Evolutionary conservation across 106 monocot genomes (phyloP).

Genomic region (Vanilla planifolia): DNA sequence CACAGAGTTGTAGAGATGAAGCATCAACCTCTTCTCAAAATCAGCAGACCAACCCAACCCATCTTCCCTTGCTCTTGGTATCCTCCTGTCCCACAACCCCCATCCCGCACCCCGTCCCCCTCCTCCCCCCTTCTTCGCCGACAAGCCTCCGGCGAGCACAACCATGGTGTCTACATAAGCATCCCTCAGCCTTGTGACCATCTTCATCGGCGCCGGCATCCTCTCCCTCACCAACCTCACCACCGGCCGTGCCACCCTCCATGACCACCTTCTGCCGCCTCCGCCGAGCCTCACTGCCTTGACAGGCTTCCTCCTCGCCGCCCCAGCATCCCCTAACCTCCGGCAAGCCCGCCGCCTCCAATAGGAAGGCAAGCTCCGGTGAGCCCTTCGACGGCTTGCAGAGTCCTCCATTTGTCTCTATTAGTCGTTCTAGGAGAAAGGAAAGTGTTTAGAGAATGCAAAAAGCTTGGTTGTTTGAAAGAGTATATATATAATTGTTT

Average conservation of each 20-base stretch:
- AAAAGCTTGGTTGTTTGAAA: too few relatives aligned
- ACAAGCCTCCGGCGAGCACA: neutral
- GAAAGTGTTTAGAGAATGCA: too few relatives aligned
- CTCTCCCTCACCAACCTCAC: neutral
- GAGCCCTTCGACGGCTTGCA: too few relatives aligned
- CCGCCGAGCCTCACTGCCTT: constrained; percentile 1
- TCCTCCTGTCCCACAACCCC: neutral
- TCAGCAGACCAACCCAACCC: neutral
- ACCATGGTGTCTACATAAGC: constrained; percentile 3
- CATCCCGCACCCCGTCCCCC: neutral
- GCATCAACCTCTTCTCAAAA: constrained; percentile 5
- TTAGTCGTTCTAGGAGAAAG: too few relatives aligned
- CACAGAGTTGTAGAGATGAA: constrained; percentile 7
- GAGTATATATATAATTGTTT: too few relatives aligned
- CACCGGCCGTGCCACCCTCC: neutral
- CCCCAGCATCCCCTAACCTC: neutral
- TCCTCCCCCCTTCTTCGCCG: neutral
- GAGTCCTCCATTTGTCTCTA: too few relatives aligned
- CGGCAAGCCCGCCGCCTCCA: neutral
- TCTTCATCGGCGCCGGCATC: neutral
- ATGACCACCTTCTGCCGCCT: neutral
- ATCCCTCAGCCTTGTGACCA: neutral
- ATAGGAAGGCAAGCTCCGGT: neutral
- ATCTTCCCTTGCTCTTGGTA: neutral
- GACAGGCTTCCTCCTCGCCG: neutral